phyloP scores from a whole-genome alignment of 2,329 filamentous ascomycete genomes.

The Exserohilum turcica region DNA sequence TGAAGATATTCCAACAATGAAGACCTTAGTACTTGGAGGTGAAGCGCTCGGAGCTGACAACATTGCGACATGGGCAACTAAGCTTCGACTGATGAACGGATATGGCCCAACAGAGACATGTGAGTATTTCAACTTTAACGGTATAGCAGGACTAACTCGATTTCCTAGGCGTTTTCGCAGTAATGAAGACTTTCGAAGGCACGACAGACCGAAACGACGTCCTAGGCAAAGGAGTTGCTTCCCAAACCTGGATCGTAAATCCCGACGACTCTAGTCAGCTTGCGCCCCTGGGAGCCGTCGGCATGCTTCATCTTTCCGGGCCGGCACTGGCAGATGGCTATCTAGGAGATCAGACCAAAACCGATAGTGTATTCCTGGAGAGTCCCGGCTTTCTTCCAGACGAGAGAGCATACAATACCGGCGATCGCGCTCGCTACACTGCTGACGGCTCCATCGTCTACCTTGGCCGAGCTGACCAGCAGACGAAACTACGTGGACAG shows the following conservation, averaged over 20 bases:
- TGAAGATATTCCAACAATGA: constrained; percentile 4
- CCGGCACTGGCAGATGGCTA: constrained; percentile 8
- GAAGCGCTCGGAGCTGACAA: constrained; percentile 3
- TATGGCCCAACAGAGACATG: constrained; percentile 18
- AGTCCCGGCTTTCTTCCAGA: constrained; percentile 11
- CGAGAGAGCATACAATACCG: constrained; percentile 12
- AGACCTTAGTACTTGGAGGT: constrained; percentile 6
- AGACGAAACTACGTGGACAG: constrained; percentile 37
- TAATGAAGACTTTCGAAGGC: no score
- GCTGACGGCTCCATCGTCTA: constrained; percentile 8
- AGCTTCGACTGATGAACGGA: constrained; percentile 12
- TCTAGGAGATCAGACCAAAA: neutral
- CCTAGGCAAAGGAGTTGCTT: neutral
- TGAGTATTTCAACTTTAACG: constrained; percentile 1
- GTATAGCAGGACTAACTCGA: neutral
- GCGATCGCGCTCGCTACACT: constrained; percentile 18
- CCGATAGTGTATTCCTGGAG: neutral
- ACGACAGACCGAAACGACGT: constrained; percentile 23
- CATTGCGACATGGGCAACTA: neutral
- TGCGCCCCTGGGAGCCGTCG: neutral
- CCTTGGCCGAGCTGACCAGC: constrained; percentile 1
- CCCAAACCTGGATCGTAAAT: constrained; percentile 1
- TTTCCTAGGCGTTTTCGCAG: no score
- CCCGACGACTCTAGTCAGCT: neutral
- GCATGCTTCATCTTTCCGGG: constrained; percentile 36